Conservation (phyloP, 2,329 filamentous ascomycete species). For the Alternaria longipes region DNA sequence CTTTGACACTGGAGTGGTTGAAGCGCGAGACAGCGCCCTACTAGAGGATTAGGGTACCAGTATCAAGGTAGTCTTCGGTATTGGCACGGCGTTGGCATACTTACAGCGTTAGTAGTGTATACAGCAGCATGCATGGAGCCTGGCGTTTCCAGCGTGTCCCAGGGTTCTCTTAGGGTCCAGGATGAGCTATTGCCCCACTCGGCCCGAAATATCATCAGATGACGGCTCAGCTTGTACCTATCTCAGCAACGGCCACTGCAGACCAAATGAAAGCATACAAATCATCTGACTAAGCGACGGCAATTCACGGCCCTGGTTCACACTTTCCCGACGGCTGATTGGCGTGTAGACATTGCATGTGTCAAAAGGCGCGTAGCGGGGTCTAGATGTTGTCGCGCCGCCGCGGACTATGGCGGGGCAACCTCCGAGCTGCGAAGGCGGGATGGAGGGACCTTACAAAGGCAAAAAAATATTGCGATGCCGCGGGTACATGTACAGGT, state of each 20-base stretch:
- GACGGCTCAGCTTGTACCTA: constrained; percentile 5
- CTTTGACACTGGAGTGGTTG: constrained; percentile 79
- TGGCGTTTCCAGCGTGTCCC: constrained; percentile 23
- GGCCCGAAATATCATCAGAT: constrained; percentile 14
- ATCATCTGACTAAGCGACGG: constrained; percentile 33
- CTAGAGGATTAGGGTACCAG: constrained; percentile 16
- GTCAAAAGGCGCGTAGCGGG: constrained; percentile 34
- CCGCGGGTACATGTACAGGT: constrained; percentile 31
- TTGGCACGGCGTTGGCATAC: constrained; percentile 27
- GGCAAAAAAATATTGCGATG: constrained; percentile 43
- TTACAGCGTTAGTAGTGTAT: constrained; percentile 25
- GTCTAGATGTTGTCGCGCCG: constrained; percentile 22
- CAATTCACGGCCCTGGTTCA: constrained; percentile 33
- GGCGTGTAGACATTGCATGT: constrained; percentile 26
- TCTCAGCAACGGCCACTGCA: constrained; percentile 5
- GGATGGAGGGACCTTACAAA: constrained; percentile 28
- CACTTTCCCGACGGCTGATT: constrained; percentile 23
- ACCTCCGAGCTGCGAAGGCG: constrained; percentile 23
- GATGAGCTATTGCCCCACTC: constrained; percentile 20
- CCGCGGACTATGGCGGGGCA: constrained; percentile 26
- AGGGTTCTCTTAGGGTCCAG: constrained; percentile 12
- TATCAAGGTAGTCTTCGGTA: constrained; percentile 21
- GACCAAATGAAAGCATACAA: constrained; percentile 5
- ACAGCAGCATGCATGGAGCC: constrained; percentile 21
- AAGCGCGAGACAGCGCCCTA: constrained; percentile 80